phyloP scores from a whole-genome alignment of 176 grass and related monocot genomes.

The Oryza meridionalis region DNA sequence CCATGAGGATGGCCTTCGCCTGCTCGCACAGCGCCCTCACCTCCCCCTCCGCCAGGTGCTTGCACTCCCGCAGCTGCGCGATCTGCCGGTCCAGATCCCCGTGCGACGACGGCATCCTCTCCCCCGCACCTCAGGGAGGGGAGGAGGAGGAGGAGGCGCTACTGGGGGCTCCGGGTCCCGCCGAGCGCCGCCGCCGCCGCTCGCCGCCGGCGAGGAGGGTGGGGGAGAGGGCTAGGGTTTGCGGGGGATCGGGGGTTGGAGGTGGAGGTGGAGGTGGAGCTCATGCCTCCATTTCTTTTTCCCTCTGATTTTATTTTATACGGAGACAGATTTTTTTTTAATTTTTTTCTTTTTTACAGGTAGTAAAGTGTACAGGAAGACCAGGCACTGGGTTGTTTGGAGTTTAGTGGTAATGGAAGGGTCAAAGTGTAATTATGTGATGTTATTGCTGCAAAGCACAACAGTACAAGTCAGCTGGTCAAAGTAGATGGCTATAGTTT shows the following conservation, averaged over 20 bases:
- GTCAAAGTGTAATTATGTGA: not conserved
- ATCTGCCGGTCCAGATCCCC: constrained; percentile 99
- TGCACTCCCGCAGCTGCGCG: constrained; percentile 93
- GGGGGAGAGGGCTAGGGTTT: constrained; percentile 49
- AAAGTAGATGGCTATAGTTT: constrained; percentile 13
- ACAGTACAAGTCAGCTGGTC: not conserved
- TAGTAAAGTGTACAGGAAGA: not conserved
- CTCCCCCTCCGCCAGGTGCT: constrained; percentile 70
- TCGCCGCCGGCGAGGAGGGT: constrained; percentile 32
- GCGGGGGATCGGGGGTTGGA: constrained; percentile 37
- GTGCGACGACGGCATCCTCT: constrained; percentile 79
- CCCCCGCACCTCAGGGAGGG: not conserved
- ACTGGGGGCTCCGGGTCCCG: not conserved
- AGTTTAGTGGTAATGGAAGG: constrained; percentile 21
- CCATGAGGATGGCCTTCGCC: constrained; percentile 91
- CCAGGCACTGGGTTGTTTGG: not conserved
- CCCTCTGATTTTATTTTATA: constrained; percentile 52
- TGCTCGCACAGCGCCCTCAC: constrained; percentile 93
- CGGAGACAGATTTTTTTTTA: not conserved
- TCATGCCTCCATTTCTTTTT: constrained; percentile 57
- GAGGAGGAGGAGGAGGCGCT: no score
- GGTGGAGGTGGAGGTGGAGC: constrained; percentile 37
- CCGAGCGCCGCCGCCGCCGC: not conserved
- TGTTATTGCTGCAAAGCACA: not conserved
- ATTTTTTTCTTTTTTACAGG: not conserved